Conservation (phyloP, 2,329 filamentous ascomycete species). For the Niveomyces coronatus region DNA sequence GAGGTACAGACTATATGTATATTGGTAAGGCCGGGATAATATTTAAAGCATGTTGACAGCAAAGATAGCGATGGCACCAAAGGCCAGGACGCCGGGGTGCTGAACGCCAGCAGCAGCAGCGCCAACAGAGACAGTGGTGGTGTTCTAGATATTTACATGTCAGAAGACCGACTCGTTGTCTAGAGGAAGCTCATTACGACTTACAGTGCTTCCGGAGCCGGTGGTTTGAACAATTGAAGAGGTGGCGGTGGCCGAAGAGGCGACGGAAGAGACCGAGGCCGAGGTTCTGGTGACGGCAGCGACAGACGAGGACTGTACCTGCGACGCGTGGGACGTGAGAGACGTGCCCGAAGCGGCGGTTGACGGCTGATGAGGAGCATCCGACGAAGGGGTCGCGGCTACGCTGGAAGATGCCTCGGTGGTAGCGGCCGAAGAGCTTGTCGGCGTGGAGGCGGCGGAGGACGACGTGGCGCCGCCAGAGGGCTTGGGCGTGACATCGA, state of each 20-base stretch:
- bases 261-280: slow-evolving; percentile 9
- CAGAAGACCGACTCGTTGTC: too few species aligned
- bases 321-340: not conserved
- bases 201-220: too few species aligned
- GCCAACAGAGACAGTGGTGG: slow-evolving; percentile 2
- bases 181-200: too few species aligned
- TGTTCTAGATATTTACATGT: too few species aligned
- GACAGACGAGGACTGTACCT: not conserved
- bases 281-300: slow-evolving; percentile 11
- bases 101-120: slow-evolving; percentile 6
- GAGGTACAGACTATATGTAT: not conserved
- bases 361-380: slow-evolving; percentile 6
- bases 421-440: not conserved
- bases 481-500: slow-evolving; percentile 17
- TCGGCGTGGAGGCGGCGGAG: slow-evolving; percentile 13
- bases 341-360: slow-evolving; percentile 6
- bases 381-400: too few species aligned
- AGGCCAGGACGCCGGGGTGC: slow-evolving; percentile 5
- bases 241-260: slow-evolving; percentile 5
- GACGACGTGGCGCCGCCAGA: slow-evolving; percentile 6
- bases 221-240: slow-evolving; percentile 1
- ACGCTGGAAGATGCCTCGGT: not conserved
- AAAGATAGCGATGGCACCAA: slow-evolving; percentile 7
- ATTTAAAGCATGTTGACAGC: slow-evolving; percentile 13
- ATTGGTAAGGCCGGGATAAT: not conserved